Conservation (phyloP, 2,329 filamentous ascomycete genomes). For the Ophiosphaerella herpotricha region DNA sequence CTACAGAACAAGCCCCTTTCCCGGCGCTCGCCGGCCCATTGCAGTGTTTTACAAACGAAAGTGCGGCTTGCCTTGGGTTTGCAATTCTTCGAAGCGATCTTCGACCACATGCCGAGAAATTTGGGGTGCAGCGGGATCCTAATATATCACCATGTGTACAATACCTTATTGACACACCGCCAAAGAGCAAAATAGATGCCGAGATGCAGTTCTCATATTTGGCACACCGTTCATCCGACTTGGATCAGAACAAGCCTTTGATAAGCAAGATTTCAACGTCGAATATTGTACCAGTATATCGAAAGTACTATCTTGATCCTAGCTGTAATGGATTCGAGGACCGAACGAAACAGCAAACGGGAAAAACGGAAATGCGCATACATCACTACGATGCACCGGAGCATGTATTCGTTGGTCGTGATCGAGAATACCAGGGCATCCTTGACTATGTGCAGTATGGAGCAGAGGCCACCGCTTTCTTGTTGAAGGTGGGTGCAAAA, state of each 20-base stretch:
- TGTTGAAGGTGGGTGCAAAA: slow-evolving; percentile 88
- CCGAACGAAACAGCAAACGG: slow-evolving; percentile 34
- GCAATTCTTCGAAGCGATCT: slow-evolving; percentile 75
- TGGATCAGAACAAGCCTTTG: slow-evolving; percentile 54
- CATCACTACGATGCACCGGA: slow-evolving; percentile 66
- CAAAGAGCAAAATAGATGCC: slow-evolving; percentile 68
- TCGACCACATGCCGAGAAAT: slow-evolving; percentile 79
- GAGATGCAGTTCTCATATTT: slow-evolving; percentile 81
- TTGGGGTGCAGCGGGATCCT: slow-evolving; percentile 84
- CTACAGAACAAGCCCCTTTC: slow-evolving; percentile 67
- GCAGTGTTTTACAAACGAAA: slow-evolving; percentile 81
- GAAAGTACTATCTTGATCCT: slow-evolving; percentile 40
- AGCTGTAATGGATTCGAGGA: slow-evolving; percentile 41
- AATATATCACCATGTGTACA: slow-evolving; percentile 77
- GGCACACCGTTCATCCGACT: slow-evolving; percentile 73
- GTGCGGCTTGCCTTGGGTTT: slow-evolving; percentile 78
- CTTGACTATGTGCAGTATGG: slow-evolving; percentile 98
- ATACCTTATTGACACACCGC: slow-evolving; percentile 72
- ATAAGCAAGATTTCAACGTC: slow-evolving; percentile 31
- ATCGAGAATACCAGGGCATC: slow-evolving; percentile 78
- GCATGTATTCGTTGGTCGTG: slow-evolving; percentile 77
- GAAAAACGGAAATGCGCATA: slow-evolving; percentile 47
- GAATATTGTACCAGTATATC: slow-evolving; percentile 46
- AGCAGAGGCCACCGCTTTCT: slow-evolving; percentile 80
- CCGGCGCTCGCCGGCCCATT: slow-evolving; percentile 71